A percentile compares a stretch with the other conserved stretches of the same genome.
Evolutionary conservation across 75 land plant species (phyloP).

Genomic region (Pinus taeda): DNA sequence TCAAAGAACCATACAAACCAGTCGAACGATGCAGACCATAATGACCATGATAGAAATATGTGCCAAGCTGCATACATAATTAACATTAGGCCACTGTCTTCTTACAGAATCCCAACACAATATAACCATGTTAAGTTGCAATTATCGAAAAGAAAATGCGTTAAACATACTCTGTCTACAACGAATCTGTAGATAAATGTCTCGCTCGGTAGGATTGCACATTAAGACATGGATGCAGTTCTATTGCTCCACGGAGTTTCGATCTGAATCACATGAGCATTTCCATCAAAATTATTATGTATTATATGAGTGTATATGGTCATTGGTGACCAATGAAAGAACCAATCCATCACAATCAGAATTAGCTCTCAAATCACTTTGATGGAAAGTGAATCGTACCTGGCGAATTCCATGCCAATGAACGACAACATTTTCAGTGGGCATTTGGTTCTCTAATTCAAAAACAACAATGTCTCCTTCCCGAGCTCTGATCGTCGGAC

Average conservation of each 20-base stretch:
- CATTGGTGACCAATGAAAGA: no score
- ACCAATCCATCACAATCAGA: no score
- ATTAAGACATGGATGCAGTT: slow-evolving; percentile 76
- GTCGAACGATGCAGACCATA: slow-evolving; percentile 73
- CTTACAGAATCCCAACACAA: no score
- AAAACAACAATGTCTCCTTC: slow-evolving; percentile 74
- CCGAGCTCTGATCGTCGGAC: slow-evolving; percentile 65
- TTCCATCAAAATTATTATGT: no score
- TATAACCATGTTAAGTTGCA: no score
- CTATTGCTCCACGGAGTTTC: slow-evolving; percentile 90
- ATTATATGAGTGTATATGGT: no score
- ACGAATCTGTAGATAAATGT: slow-evolving; percentile 68
- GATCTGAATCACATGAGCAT: slow-evolving; percentile 3
- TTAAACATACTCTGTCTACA: slow-evolving; percentile 27
- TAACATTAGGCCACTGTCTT: neutral
- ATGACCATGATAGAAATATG: slow-evolving; percentile 81
- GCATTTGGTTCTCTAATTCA: slow-evolving; percentile 53
- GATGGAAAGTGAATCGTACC: slow-evolving; percentile 32
- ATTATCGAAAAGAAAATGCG: no score
- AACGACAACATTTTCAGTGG: slow-evolving; percentile 65
- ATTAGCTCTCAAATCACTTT: no score
- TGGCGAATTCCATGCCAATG: slow-evolving; percentile 93
- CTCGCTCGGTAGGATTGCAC: slow-evolving; percentile 70
- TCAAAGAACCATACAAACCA: slow-evolving; percentile 63
- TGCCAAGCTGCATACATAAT: slow-evolving; percentile 49